Base-by-base conservation (phyloP, 1,139 yeast genomes). In the Nakaseomyces uthaithaninus region DNA sequence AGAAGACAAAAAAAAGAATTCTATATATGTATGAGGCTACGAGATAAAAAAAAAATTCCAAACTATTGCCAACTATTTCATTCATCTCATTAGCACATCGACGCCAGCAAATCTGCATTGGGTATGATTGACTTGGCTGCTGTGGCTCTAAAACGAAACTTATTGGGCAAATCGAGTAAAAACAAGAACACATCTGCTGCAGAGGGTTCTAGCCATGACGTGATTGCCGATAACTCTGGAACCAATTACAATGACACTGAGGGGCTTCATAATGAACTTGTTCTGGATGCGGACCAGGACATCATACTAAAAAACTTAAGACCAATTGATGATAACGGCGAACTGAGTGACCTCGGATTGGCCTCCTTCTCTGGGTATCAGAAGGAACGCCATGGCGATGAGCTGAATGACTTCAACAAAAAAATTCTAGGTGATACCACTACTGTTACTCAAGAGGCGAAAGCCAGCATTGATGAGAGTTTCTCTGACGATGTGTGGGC, bases 401-500 rank as follows among this genome's bases (percentile, higher is more conserved):
- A 26, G n/a, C 15, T 30, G 5, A 17, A 17, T 3, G 33, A 30
- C 9, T 30, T 30, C n/a, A 30, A 30, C 15, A 30, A 30, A 23
- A 18, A 30, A 15, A 9, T n/a, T 6, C 15, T 17, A 7, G 35
- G 11, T n/a, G 35, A 26, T 7, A 7, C n/a, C 11, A 26, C 18
- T 31, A 12, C 10, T n/a, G 25, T 19, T 16, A 31, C 35, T 2
- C 35, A 31, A 7, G 35, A 31, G 17, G 4, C 25, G 5, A 19
- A 31, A 17, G 7, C 15, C 16, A 31, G 35, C 20, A 9, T 31
- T 4, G 25, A 19, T 11, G 35, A 31, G 25, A 25, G 8, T 12
- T 11, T n/a, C 2, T 42, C 36, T 17, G 45, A 36, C 16, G 44
- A 39, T 9, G 30, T 36, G 15, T 26, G 39, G 11, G 30, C 38